Conservation (phyloP, 2,329 filamentous ascomycete species). For the Arthrobotrys sinensis region DNA sequence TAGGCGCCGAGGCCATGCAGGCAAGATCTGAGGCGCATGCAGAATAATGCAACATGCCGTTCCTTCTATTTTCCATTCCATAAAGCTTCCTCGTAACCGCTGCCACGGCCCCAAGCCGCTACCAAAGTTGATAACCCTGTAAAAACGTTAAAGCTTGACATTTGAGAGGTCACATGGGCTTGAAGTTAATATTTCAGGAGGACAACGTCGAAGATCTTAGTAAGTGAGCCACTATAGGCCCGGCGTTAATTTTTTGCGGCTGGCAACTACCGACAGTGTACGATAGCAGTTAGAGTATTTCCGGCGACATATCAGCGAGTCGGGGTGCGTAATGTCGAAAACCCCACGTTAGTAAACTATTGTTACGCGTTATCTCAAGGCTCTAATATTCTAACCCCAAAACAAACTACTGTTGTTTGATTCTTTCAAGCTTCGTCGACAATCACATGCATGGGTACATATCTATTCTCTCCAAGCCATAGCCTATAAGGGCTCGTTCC, state of each 20-base stretch:
- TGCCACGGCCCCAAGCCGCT: conserved; percentile 23
- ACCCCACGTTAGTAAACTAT: too few relatives aligned
- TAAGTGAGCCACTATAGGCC: conserved; percentile 8
- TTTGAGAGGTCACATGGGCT: conserved; percentile 16
- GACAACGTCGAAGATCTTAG: conserved; percentile 16
- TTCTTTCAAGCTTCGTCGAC: too few relatives aligned
- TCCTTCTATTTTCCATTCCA: conserved; percentile 7
- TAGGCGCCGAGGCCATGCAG: conserved; percentile 22
- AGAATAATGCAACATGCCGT: conserved; percentile 25
- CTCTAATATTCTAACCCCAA: not conserved
- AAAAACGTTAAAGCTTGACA: conserved; percentile 19
- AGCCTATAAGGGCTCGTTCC: too few relatives aligned
- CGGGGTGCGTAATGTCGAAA: not conserved
- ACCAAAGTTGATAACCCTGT: conserved; percentile 17
- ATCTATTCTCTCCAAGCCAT: too few relatives aligned
- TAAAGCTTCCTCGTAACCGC: conserved; percentile 18
- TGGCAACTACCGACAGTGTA: not conserved
- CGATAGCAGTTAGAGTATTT: not conserved
- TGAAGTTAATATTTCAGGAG: conserved; percentile 20
- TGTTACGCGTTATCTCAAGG: not conserved
- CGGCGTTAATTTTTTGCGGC: conserved; percentile 6
- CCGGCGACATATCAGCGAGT: not conserved
- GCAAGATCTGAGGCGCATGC: conserved; percentile 19
- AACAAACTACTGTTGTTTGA: too few relatives aligned
- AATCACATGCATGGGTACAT: too few relatives aligned